Evolutionary conservation across 495 filamentous ascomycete species (phyloP).

Genomic region (Sordaria brevicollis): DNA sequence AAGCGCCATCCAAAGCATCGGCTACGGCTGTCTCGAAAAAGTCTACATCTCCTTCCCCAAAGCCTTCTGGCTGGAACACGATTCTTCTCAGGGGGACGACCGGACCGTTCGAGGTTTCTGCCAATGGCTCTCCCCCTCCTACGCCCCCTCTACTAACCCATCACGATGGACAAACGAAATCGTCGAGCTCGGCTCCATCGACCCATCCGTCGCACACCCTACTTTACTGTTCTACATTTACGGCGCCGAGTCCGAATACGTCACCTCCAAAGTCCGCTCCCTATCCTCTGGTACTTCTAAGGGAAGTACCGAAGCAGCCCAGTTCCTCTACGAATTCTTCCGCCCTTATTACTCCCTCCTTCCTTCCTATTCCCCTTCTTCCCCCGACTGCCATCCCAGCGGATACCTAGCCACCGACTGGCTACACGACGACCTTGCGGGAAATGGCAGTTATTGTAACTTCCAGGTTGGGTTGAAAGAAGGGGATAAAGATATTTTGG

Average conservation of each 20-base stretch:
- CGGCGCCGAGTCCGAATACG: constrained; percentile 46
- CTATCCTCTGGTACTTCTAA: too few species aligned
- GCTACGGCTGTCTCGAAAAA: constrained; percentile 87
- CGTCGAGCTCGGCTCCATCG: constrained; percentile 65
- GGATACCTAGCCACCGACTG: constrained; percentile 64
- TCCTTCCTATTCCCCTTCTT: constrained; percentile 46
- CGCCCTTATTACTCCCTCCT: constrained; percentile 66
- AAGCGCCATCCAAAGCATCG: constrained; percentile 65
- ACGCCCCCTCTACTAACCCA: constrained; percentile 52
- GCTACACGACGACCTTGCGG: constrained; percentile 72
- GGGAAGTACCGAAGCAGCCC: constrained; percentile 27
- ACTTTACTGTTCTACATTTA: constrained; percentile 91
- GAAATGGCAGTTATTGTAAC: constrained; percentile 83
- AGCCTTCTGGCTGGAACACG: constrained; percentile 43
- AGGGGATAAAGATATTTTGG: constrained; percentile 64
- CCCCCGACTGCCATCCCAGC: constrained; percentile 50
- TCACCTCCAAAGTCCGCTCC: constrained; percentile 30
- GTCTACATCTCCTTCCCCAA: constrained; percentile 77
- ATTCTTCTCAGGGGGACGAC: constrained; percentile 6
- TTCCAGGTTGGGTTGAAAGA: constrained; percentile 69
- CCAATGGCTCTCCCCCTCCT: constrained; percentile 56
- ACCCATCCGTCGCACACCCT: constrained; percentile 52
- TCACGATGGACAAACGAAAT: constrained; percentile 66
- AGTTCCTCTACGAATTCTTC: constrained; percentile 51
- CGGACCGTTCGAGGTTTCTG: constrained; percentile 46